Conservation (phyloP, 495 filamentous ascomycete species). For the Trichoderma virens region DNA sequence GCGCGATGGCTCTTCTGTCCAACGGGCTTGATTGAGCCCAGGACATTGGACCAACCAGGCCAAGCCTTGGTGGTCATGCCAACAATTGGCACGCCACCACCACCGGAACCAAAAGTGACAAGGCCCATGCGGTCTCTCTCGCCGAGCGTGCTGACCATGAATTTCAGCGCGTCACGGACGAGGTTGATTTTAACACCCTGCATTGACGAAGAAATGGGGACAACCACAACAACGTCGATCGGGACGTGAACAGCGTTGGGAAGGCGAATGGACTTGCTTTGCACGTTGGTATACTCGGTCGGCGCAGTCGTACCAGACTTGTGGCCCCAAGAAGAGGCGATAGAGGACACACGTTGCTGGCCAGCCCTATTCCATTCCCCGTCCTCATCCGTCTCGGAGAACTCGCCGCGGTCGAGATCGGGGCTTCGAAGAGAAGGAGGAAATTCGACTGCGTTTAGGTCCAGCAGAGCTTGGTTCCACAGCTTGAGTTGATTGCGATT, state of each 20-base stretch:
- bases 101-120: slow-evolving; percentile 94
- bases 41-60: slow-evolving; percentile 82
- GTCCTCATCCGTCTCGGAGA: slow-evolving; percentile 83
- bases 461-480: slow-evolving; percentile 83
- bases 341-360: slow-evolving; percentile 74
- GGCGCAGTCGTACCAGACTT: slow-evolving; percentile 72
- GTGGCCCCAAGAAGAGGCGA: slow-evolving; percentile 75
- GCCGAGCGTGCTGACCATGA: slow-evolving; percentile 86
- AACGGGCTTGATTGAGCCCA: slow-evolving; percentile 83
- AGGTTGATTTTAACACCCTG: slow-evolving; percentile 96
- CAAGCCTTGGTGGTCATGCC: slow-evolving; percentile 95
- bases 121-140: slow-evolving; percentile 93
- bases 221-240: slow-evolving; percentile 91
- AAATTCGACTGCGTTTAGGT: slow-evolving; percentile 64
- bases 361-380: slow-evolving; percentile 65
- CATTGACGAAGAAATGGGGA: slow-evolving; percentile 97
- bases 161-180: slow-evolving; percentile 86
- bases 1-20: slow-evolving; percentile 95
- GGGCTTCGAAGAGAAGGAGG: slow-evolving; percentile 50
- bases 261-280: slow-evolving; percentile 42
- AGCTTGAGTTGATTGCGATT: slow-evolving; percentile 77
- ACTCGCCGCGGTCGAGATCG: slow-evolving; percentile 68
- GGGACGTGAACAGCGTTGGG: slow-evolving; percentile 75
- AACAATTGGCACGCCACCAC: slow-evolving; percentile 89
- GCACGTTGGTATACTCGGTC: slow-evolving; percentile 69